Base-by-base conservation (phyloP, 345 rosid genomes). In the Salix dunnii region DNA sequence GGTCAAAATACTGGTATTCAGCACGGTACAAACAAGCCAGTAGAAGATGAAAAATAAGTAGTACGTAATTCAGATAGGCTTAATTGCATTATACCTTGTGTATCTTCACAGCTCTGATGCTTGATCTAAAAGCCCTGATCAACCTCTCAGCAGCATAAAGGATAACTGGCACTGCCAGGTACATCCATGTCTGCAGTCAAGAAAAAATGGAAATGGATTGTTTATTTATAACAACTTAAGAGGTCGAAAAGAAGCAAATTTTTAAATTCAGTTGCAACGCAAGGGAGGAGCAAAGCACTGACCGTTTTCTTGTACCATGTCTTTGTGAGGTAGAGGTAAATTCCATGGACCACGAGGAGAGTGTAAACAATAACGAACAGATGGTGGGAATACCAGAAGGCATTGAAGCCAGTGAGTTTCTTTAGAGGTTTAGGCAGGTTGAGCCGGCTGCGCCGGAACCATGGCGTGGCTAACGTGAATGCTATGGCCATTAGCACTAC, bases 321-420 rank as follows among this genome's bases (percentile, higher is more conserved):
- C 78, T 90, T 88, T 64, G 87, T 84, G 84, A 94, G 93, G 82
- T 89, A 94, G 74, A 94, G 91, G 67, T 83, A 53, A 77, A 90
- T 84, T 7, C 98, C 95, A 68, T 94, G 98, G 72, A 91, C 91
- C 65, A 91, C 67, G 77, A 94, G 97, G 46, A 90, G 92, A 46
- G 91, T 65, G 76, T 93, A 93, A 81, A 93, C 98, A 33, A 91
- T 87, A 25, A 93, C 86, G 68, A 93, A 91, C 30, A 87, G 82
- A 77, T 93, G 98, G 81, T 93, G 97, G 9, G 97, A 89, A 78
- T 93, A 93, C 98, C 98, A 93, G 75, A 93, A 93, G 61, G 97
- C 97, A 68, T 93, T 93, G 78, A 94, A 94, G 35, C 98, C 98
- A 0, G 98, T 90, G 55, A 94, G 89, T 78, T 82, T 92, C 80